Evolutionary conservation across 2,329 filamentous ascomycete species (phyloP).

Genomic region (Ceratocystis cubensis): DNA sequence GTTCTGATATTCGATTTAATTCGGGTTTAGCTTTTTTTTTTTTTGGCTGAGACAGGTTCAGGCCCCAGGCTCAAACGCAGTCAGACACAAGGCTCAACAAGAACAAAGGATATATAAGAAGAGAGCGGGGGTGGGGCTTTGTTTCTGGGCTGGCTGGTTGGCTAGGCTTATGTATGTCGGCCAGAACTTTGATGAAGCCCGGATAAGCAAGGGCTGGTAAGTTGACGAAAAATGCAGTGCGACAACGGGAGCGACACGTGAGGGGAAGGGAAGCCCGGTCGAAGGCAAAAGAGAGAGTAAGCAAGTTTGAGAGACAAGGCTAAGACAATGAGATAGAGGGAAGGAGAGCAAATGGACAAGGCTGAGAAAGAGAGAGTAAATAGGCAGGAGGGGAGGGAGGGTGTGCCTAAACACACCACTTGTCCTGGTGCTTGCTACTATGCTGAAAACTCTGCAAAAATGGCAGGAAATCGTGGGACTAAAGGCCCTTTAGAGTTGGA

Average conservation of each 20-base stretch:
- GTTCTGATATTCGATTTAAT: not conserved
- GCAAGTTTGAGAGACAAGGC: not conserved
- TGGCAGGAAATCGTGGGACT: no score
- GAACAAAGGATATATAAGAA: not conserved
- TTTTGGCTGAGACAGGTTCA: not conserved
- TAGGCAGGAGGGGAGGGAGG: not conserved
- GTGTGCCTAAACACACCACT: not conserved
- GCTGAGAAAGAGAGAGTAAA: not conserved
- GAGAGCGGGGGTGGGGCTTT: conserved; percentile 2
- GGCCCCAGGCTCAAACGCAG: not conserved
- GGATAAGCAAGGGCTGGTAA: not conserved
- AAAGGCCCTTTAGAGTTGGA: no score
- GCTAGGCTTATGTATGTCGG: not conserved
- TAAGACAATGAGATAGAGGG: not conserved
- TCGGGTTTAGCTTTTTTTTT: conserved; percentile 2
- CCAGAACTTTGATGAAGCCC: not conserved
- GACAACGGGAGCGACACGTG: not conserved
- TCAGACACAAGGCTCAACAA: not conserved
- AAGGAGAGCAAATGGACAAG: not conserved
- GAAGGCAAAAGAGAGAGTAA: not conserved
- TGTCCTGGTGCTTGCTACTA: no score
- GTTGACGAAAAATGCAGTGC: not conserved
- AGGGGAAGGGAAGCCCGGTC: not conserved
- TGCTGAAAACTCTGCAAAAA: no score
- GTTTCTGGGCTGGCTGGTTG: not conserved